Evolutionary conservation across 106 monocot species (phyloP), one percentile per base, ranked within the genome.

Genomic region (Acanthochlamys bracteata): DNA sequence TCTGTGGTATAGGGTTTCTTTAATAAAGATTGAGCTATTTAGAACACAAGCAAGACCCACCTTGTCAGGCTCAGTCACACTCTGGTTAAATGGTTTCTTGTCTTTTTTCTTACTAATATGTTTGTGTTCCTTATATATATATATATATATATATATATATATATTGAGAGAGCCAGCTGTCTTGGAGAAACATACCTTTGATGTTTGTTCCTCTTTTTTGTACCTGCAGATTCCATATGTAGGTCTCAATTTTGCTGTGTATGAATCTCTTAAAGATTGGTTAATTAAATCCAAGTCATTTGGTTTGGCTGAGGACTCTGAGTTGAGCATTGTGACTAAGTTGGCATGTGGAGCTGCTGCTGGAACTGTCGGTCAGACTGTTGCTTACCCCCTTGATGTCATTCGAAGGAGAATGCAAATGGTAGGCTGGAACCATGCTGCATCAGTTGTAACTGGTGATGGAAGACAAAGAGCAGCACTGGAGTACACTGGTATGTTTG

Each of bases 321-420:
- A 93, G 15, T 58, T 93, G 72, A 71, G 75, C 56, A 74, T 85
- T 13, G 66, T 62, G 10, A 84, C 82, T 0, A 71, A 84, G 66
- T 79, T 88, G 57, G 88, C 70, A n/a, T 93, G 92, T 40, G 88
- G 88, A 59, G 88, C 84, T 27, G 92, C 59, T 39, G 92, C 88
- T 40, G 88, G 88, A 39, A 93, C 84, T 1, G 51, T 93, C 3
- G 92, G 88, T 0, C 92, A 93, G 82, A 93, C 88, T 47, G 84
- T 88, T 49, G 88, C 92, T 4, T 93, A 93, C 64, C 92, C 92
- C 22, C 84, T 93, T 9, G 92, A 93, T 71, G 92, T 93, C 20
- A 85, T 93, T 53, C 60, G 88, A 8, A 79, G 92, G 66, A 79
- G 88, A 61, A 93, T 93, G 92, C 92, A 93, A 41, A 93, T 93